Conservation (phyloP, 2,329 filamentous ascomycete species). For the Cucurbitaria berberidis region DNA sequence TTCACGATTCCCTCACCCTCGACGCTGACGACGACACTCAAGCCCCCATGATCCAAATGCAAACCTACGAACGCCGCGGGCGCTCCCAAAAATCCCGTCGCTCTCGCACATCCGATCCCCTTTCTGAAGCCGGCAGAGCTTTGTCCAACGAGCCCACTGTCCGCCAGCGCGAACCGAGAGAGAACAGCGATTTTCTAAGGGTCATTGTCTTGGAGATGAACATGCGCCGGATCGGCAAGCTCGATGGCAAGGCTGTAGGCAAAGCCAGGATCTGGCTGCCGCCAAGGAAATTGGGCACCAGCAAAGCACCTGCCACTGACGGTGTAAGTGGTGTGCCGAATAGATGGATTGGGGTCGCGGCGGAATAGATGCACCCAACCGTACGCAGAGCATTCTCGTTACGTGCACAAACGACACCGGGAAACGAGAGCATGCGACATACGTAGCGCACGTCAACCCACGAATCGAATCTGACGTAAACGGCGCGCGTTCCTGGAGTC, state of each 20-base stretch:
- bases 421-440: background rate
- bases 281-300: constrained; percentile 54
- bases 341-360: constrained; percentile 44
- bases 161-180: constrained; percentile 66
- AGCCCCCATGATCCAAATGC: constrained; percentile 66
- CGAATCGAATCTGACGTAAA: constrained; percentile 12
- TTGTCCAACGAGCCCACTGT: constrained; percentile 52
- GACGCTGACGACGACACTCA: constrained; percentile 47
- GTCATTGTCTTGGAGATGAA: constrained; percentile 72
- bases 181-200: constrained; percentile 68
- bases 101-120: constrained; percentile 42
- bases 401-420: constrained; percentile 8
- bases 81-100: constrained; percentile 37
- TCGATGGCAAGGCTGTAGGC: constrained; percentile 61
- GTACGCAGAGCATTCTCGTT: background rate
- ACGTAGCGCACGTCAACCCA: background rate
- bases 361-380: constrained; percentile 24
- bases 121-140: constrained; percentile 52
- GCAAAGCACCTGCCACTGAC: constrained; percentile 32
- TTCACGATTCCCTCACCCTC: constrained; percentile 47
- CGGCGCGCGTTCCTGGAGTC: constrained; percentile 11
- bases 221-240: constrained; percentile 68
- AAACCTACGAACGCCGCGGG: constrained; percentile 60
- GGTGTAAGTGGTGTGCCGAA: constrained; percentile 39
- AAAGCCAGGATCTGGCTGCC: constrained; percentile 67